Evolutionary conservation across 176 grass and related monocot genomes (phyloP).

Genomic region (Saccharum officinarum): DNA sequence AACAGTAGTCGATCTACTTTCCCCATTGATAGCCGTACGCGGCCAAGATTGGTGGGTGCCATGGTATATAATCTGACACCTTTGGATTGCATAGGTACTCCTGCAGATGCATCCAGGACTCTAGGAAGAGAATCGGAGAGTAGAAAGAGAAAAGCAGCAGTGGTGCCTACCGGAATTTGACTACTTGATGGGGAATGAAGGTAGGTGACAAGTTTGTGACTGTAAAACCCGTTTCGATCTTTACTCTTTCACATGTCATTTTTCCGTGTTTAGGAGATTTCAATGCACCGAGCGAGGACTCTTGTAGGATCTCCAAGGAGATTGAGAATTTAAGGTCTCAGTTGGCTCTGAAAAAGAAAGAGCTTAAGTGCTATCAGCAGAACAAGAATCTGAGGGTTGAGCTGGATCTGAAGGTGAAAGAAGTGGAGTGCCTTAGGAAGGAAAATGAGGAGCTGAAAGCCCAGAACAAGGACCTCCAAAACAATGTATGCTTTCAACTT

Average conservation of each 20-base stretch:
- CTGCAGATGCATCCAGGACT: too few relatives aligned
- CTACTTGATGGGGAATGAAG: too few relatives aligned
- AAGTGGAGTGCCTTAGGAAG: neutral
- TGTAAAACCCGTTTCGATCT: neutral
- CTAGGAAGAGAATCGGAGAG: too few relatives aligned
- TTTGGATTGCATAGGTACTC: too few relatives aligned
- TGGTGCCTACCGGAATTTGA: too few relatives aligned
- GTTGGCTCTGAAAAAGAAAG: neutral
- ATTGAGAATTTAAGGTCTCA: constrained; percentile 13
- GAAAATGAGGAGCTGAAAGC: constrained; percentile 10
- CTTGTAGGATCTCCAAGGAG: neutral
- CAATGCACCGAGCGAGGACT: neutral
- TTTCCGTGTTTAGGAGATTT: neutral
- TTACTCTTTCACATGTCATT: neutral
- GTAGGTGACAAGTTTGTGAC: neutral
- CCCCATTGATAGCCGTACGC: too few relatives aligned
- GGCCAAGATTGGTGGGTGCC: too few relatives aligned
- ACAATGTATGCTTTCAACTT: neutral
- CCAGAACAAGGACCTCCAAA: neutral
- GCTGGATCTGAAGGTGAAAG: neutral
- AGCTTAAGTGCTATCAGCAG: constrained; percentile 7
- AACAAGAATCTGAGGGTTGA: constrained; percentile 21
- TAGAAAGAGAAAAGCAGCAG: too few relatives aligned
- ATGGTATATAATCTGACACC: too few relatives aligned
- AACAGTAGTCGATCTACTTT: too few relatives aligned